Evolutionary conservation across 192 early-diverging fungal genomes (phyloP).

Genomic region (Entomortierella lignicola): DNA sequence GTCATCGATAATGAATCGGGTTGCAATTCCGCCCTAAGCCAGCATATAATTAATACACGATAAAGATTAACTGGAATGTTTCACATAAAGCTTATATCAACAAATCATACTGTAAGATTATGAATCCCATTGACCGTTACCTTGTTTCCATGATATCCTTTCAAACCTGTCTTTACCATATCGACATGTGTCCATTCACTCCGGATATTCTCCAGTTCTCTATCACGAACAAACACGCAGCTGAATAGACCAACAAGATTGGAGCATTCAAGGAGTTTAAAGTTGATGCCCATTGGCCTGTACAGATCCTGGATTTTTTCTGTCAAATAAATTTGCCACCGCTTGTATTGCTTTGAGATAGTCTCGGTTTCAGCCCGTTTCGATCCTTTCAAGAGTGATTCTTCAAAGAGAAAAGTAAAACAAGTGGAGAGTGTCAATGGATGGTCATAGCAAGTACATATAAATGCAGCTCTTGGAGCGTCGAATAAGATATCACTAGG

Average conservation of each 20-base stretch:
- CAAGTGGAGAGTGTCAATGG: constrained; percentile 23
- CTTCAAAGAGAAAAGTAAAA: constrained; percentile 47
- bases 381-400: constrained; percentile 65
- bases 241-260: constrained; percentile 94
- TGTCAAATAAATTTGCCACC: constrained; percentile 86
- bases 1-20: constrained; percentile 80
- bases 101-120: constrained; percentile 37
- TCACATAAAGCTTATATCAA: background rate
- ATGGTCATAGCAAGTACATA: too few species aligned
- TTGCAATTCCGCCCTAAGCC: constrained; percentile 78
- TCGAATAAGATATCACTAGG: too few species aligned
- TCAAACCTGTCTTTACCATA: constrained; percentile 90
- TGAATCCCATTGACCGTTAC: constrained; percentile 37
- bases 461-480: too few species aligned
- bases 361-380: constrained; percentile 69
- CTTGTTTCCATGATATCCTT: constrained; percentile 93
- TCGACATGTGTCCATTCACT: constrained; percentile 72
- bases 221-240: constrained; percentile 82
- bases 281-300: constrained; percentile 54
- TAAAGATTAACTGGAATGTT: background rate
- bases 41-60: constrained; percentile 3
- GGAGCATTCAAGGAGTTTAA: constrained; percentile 75
- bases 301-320: constrained; percentile 66
- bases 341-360: constrained; percentile 76
- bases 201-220: constrained; percentile 55